phyloP scores from a whole-genome alignment of 257 asterid genomes.

The Galeopsis tetrahit region DNA sequence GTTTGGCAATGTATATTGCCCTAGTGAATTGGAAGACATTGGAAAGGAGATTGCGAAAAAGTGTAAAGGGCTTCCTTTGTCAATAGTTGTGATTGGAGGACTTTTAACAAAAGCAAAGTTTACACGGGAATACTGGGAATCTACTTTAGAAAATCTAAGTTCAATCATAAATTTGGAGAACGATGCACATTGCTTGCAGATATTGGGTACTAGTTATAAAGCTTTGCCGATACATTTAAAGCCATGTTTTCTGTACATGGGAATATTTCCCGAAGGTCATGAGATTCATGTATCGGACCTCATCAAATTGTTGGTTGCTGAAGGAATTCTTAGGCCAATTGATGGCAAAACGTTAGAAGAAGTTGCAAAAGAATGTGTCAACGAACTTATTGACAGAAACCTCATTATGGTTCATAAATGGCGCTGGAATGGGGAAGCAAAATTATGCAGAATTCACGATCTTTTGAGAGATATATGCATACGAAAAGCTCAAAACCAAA shows the following conservation, averaged over 20 bases:
- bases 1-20: neutral
- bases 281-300: neutral
- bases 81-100: conserved; percentile 23
- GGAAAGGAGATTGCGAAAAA: neutral
- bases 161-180: neutral
- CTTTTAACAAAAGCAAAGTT: neutral
- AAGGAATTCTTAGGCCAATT: neutral
- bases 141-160: neutral
- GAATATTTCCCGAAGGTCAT: neutral
- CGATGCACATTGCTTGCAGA: neutral
- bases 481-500: neutral
- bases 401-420: neutral
- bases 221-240: neutral
- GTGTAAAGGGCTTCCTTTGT: conserved; percentile 28
- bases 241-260: neutral
- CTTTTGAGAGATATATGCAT: conserved; percentile 1
- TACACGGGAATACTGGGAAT: neutral
- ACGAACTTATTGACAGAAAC: neutral
- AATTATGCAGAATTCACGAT: neutral
- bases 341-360: neutral
- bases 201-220: neutral
- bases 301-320: neutral
- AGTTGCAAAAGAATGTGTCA: neutral
- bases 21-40: neutral
- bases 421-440: neutral